Evolutionary conservation across 192 early-diverging fungal species (phyloP).

Genomic region (Neocallimastix lanati): DNA sequence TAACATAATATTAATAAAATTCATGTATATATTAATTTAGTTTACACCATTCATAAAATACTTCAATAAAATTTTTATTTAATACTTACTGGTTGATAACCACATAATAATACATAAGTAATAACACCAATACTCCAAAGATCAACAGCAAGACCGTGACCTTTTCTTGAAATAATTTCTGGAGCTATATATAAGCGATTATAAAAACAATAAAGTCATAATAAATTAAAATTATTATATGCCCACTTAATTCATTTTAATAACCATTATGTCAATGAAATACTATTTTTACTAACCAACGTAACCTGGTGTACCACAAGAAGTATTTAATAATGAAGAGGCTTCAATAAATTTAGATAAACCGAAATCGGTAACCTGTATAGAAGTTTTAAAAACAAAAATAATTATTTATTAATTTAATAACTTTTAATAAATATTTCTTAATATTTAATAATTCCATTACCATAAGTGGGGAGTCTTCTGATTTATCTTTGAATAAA

Average conservation of each 20-base stretch:
- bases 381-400: too few relatives aligned
- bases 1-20: too few relatives aligned
- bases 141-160: constrained; percentile 46
- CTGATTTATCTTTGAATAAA: constrained; percentile 6
- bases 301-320: neutral
- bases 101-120: constrained; percentile 26
- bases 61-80: too few relatives aligned
- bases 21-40: too few relatives aligned
- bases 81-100: constrained; percentile 26
- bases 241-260: too few relatives aligned
- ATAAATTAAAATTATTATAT: too few relatives aligned
- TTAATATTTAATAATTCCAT: too few relatives aligned
- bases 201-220: neutral
- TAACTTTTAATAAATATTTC: too few relatives aligned
- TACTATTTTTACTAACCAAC: neutral
- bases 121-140: constrained; percentile 59
- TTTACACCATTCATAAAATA: too few relatives aligned
- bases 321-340: neutral
- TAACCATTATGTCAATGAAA: neutral
- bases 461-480: neutral
- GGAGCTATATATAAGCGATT: constrained; percentile 21
- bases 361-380: neutral
- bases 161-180: constrained; percentile 40
- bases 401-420: too few relatives aligned
- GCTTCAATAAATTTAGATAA: neutral